Evolutionary conservation across 306 rosid genomes (phyloP).

Genomic region (Dryas octopetala): DNA sequence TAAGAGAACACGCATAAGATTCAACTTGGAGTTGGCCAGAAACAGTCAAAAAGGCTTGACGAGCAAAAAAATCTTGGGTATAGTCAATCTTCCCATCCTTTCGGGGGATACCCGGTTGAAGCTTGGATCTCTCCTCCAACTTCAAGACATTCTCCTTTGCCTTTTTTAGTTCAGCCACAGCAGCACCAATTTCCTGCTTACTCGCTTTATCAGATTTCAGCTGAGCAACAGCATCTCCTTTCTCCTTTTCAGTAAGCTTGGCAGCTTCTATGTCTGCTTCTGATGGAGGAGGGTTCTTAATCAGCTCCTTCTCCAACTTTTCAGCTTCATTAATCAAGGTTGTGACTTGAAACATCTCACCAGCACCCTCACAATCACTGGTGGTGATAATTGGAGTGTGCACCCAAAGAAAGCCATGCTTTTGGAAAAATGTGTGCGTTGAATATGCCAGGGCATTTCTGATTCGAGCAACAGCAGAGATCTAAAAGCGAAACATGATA

Average conservation of each 20-base stretch:
- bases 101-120: conserved; percentile 74
- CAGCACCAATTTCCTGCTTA: conserved; percentile 56
- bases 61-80: conserved; percentile 81
- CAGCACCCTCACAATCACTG: conserved; percentile 99
- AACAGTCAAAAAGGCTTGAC: conserved; percentile 95
- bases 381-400: conserved; percentile 96
- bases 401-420: conserved; percentile 77
- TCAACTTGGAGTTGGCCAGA: conserved; percentile 98
- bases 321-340: conserved; percentile 83
- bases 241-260: conserved; percentile 54
- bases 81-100: conserved; percentile 93
- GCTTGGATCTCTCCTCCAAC: conserved; percentile 82
- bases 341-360: conserved; percentile 99
- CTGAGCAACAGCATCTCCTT: conserved; percentile 66
- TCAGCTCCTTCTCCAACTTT: conserved; percentile 74
- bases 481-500: conserved; percentile 40
- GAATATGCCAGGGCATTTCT: conserved; percentile 86
- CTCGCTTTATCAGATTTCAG: conserved; percentile 71
- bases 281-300: conserved; percentile 77
- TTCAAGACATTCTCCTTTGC: conserved; percentile 61
- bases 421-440: conserved; percentile 75
- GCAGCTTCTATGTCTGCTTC: conserved; percentile 77
- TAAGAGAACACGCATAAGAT: conserved; percentile 78
- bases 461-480: conserved; percentile 84
- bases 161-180: conserved; percentile 69